These are phyloP conservation scores for Diaporthe sp. DNA, from an alignment of 2,329 filamentous ascomycete species.

Conservation along the genomic window DNA sequence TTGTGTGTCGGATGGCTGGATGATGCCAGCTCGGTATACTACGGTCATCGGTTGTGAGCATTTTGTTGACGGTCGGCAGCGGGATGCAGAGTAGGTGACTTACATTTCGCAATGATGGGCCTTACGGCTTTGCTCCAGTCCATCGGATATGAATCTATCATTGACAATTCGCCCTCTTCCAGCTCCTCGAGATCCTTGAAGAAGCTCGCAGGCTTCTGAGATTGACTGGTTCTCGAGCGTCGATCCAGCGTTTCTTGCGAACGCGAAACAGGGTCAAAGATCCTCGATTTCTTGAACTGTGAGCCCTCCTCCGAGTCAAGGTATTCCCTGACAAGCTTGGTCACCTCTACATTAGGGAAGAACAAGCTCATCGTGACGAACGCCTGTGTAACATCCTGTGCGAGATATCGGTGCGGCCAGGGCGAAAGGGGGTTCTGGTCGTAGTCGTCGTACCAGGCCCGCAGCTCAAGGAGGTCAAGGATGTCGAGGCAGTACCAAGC, in stretches of 20 bases:
- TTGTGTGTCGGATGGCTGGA: constrained; percentile 47
- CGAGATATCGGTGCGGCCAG: constrained; percentile 52
- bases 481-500: constrained; percentile 47
- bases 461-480: constrained; percentile 46
- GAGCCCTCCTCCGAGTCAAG: constrained; percentile 16
- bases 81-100: background rate
- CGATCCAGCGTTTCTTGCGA: background rate
- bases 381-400: constrained; percentile 53
- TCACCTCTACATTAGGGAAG: constrained; percentile 48
- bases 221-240: background rate
- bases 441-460: constrained; percentile 43
- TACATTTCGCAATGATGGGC: constrained; percentile 12
- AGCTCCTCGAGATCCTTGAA: constrained; percentile 11
- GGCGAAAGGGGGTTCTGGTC: constrained; percentile 39
- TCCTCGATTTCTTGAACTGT: background rate
- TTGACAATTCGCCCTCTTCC: background rate
- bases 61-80: background rate
- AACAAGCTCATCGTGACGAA: constrained; percentile 53
- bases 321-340: constrained; percentile 25
- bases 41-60: constrained; percentile 18
- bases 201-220: constrained; percentile 13
- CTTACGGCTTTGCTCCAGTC: constrained; percentile 6
- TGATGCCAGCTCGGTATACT: constrained; percentile 61
- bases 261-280: constrained; percentile 15
- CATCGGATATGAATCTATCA: background rate